Percentiles rank a stretch among this genome's conserved stretches.
These are phyloP conservation scores for Suillus bovinus DNA, from an alignment of 768 basidiomycete species.

Conservation along the genomic window DNA sequence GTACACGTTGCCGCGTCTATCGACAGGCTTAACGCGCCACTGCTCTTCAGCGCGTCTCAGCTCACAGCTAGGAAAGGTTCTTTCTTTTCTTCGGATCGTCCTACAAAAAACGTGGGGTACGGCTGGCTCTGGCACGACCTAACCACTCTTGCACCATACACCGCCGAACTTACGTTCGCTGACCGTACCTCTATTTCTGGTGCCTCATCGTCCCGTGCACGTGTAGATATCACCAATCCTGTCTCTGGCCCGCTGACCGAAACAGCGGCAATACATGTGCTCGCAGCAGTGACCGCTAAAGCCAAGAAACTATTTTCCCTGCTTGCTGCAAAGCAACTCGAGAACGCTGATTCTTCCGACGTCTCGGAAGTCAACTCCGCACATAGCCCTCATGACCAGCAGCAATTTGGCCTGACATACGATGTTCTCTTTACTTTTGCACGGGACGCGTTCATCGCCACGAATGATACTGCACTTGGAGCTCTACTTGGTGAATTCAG, in stretches of 20 bases:
- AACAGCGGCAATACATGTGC: conserved; percentile 75
- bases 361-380: conserved; percentile 14
- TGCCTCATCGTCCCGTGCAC: conserved; percentile 37
- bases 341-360: conserved; percentile 39
- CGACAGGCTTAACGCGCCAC: conserved; percentile 83
- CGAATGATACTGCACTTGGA: conserved; percentile 81
- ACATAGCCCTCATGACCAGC: conserved; percentile 34
- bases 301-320: conserved; percentile 81
- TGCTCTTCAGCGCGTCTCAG: conserved; percentile 81
- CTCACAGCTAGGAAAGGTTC: conserved; percentile 49
- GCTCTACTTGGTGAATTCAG: conserved; percentile 86
- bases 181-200: conserved; percentile 65
- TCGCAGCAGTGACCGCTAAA: conserved; percentile 85
- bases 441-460: conserved; percentile 83
- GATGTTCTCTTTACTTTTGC: conserved; percentile 73
- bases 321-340: conserved; percentile 69
- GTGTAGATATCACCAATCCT: conserved; percentile 31
- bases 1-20: conserved; percentile 85
- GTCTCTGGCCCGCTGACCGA: conserved; percentile 59
- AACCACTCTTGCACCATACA: conserved; percentile 83
- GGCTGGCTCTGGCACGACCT: conserved; percentile 89
- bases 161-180: conserved; percentile 69
- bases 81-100: conserved; percentile 19
- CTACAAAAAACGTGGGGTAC: conserved; percentile 42
- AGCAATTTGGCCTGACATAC: conserved; percentile 59